phyloP scores from a whole-genome alignment of 495 filamentous ascomycete species.

The Aspergillus funiculosus region DNA sequence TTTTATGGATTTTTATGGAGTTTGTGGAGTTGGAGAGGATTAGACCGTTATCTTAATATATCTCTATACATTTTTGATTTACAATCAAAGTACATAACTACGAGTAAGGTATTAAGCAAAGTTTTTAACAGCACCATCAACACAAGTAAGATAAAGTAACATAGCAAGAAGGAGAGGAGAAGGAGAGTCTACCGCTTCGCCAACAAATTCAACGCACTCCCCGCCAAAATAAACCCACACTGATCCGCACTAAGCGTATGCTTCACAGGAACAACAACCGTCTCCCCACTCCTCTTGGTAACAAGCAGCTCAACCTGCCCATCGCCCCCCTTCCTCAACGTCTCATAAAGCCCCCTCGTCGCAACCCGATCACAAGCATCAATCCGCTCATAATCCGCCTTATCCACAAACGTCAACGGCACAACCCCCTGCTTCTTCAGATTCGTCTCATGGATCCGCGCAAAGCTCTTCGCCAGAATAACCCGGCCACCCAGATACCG shows the following conservation, averaged over 20 bases:
- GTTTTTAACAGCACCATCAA: no score
- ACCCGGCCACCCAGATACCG: constrained; percentile 84
- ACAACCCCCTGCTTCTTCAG: constrained; percentile 98
- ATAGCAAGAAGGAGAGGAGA: background rate
- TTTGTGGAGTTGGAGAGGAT: no score
- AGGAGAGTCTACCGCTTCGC: constrained; percentile 40
- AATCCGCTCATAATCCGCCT: constrained; percentile 80
- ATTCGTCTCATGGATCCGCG: constrained; percentile 97
- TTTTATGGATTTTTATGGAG: no score
- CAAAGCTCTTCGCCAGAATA: constrained; percentile 87
- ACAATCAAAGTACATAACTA: no score
- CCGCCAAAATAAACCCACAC: constrained; percentile 82
- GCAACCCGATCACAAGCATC: constrained; percentile 72
- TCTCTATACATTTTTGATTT: no score
- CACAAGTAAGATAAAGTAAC: no score
- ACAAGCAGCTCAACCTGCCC: constrained; percentile 69
- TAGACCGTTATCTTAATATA: no score
- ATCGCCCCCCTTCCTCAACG: constrained; percentile 68
- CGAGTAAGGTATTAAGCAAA: no score
- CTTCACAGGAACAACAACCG: constrained; percentile 46
- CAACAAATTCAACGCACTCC: constrained; percentile 87
- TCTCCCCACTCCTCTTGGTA: constrained; percentile 57
- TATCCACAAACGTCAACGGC: constrained; percentile 80
- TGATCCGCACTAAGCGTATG: constrained; percentile 86
- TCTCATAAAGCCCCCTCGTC: constrained; percentile 77